Percentiles rank a stretch among this genome's conserved stretches.
These are phyloP conservation scores for Lichtheimia hyalospora DNA, from an alignment of 371 early-diverging fungal genomes.

Conservation along the genomic window DNA sequence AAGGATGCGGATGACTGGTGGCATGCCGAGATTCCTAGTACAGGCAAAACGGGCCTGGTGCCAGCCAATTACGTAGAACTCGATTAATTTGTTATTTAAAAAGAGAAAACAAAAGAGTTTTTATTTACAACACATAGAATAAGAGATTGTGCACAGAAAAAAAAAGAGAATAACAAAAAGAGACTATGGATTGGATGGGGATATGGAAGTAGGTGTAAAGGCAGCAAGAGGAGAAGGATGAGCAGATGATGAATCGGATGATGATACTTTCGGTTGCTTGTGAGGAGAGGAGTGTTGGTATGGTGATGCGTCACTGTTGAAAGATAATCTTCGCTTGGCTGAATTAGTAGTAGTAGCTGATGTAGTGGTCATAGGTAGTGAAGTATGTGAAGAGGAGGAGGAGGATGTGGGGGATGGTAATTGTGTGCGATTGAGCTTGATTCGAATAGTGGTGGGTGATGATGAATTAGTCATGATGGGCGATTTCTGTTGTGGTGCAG, in stretches of 20 bases:
- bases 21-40: constrained; percentile 12
- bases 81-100: neutral
- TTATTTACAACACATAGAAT: neutral
- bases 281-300: too few species aligned
- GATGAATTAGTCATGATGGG: neutral
- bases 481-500: constrained; percentile 9
- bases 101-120: neutral
- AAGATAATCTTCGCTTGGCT: too few species aligned
- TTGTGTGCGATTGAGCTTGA: neutral
- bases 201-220: too few species aligned
- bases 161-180: too few species aligned
- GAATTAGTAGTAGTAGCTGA: too few species aligned
- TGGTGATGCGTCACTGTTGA: too few species aligned
- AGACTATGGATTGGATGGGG: too few species aligned
- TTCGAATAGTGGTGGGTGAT: neutral
- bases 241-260: neutral
- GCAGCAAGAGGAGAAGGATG: too few species aligned
- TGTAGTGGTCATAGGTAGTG: too few species aligned
- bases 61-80: constrained; percentile 21
- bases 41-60: constrained; percentile 18
- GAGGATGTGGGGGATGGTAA: neutral
- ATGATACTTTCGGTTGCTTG: neutral
- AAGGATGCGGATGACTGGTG: constrained; percentile 29
- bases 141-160: too few species aligned
- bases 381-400: neutral